Evolutionary conservation across 2,329 filamentous ascomycete genomes (phyloP).

Genomic region (Verticillium albo-atrum): DNA sequence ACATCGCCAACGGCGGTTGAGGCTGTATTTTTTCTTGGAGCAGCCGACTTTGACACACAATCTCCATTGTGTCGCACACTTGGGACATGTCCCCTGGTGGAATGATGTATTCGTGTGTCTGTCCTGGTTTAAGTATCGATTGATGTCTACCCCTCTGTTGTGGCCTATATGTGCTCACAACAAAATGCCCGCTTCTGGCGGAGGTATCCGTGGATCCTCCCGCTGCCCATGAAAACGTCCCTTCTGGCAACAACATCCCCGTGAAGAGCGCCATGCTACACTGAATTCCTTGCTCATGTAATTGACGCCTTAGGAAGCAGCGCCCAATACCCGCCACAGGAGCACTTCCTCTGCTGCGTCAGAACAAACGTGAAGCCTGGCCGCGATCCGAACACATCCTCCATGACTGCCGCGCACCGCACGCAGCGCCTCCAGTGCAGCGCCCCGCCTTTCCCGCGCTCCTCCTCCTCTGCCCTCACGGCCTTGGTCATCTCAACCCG

Average conservation of each 20-base stretch:
- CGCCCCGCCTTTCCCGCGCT: constrained; percentile 14
- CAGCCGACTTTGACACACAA: no score
- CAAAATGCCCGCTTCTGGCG: no score
- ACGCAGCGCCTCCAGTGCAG: constrained; percentile 45
- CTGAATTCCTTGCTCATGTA: neutral
- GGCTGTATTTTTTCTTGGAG: no score
- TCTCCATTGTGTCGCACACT: no score
- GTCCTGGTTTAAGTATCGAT: no score
- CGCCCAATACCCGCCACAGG: constrained; percentile 50
- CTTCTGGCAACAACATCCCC: neutral
- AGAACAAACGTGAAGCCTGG: constrained; percentile 51
- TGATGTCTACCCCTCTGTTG: no score
- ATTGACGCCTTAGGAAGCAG: constrained; percentile 28
- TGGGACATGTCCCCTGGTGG: no score
- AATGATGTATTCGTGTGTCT: no score
- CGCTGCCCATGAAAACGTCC: neutral
- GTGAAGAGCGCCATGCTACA: neutral
- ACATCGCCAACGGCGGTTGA: no score
- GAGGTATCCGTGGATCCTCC: no score
- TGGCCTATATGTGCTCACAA: no score
- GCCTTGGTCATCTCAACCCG: constrained; percentile 42
- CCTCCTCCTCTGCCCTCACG: neutral
- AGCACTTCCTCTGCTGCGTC: constrained; percentile 49
- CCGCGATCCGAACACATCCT: constrained; percentile 45
- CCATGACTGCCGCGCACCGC: constrained; percentile 62